Percentiles rank a stretch among this genome's conserved stretches.
Evolutionary conservation across 352 stramenopile species (phyloP).

Genomic region (Phytophthora pluvialis): DNA sequence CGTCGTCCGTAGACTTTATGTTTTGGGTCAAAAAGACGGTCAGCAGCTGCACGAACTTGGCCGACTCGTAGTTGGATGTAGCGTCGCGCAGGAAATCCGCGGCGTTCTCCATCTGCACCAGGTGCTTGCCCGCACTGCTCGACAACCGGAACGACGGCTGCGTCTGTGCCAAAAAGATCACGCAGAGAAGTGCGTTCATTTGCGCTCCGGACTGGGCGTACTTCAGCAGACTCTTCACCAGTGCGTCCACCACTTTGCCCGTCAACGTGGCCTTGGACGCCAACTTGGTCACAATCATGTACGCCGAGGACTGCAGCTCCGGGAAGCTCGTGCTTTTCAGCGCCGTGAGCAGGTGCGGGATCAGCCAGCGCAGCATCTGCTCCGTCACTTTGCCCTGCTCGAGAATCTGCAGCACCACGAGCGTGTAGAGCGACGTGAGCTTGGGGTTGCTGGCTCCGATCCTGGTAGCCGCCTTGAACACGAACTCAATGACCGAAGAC

Average conservation of each 20-base stretch:
- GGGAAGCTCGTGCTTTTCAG: constrained; percentile 72
- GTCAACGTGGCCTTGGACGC: constrained; percentile 80
- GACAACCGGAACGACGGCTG: constrained; percentile 73
- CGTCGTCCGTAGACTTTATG: constrained; percentile 47
- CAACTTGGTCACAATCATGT: constrained; percentile 89
- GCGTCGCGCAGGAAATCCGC: constrained; percentile 71
- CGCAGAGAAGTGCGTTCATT: constrained; percentile 77
- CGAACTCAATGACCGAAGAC: constrained; percentile 75
- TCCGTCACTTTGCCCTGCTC: constrained; percentile 71
- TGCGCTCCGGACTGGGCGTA: constrained; percentile 69
- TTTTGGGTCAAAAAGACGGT: constrained; percentile 56
- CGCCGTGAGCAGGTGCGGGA: constrained; percentile 74
- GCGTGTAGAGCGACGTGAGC: constrained; percentile 86
- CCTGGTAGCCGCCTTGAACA: constrained; percentile 66
- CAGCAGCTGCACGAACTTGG: constrained; percentile 72
- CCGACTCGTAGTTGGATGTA: constrained; percentile 71
- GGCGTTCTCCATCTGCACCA: constrained; percentile 72
- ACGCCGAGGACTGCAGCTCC: constrained; percentile 82
- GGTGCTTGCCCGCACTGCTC: constrained; percentile 61
- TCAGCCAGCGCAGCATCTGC: constrained; percentile 76
- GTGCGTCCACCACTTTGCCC: constrained; percentile 71
- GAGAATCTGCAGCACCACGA: constrained; percentile 84
- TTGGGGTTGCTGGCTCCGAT: constrained; percentile 76
- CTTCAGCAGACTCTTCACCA: constrained; percentile 82
- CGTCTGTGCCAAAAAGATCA: constrained; percentile 78